Evolutionary conservation across 805 yeast species (phyloP).

Genomic region (Gaillardinia entomophila): DNA sequence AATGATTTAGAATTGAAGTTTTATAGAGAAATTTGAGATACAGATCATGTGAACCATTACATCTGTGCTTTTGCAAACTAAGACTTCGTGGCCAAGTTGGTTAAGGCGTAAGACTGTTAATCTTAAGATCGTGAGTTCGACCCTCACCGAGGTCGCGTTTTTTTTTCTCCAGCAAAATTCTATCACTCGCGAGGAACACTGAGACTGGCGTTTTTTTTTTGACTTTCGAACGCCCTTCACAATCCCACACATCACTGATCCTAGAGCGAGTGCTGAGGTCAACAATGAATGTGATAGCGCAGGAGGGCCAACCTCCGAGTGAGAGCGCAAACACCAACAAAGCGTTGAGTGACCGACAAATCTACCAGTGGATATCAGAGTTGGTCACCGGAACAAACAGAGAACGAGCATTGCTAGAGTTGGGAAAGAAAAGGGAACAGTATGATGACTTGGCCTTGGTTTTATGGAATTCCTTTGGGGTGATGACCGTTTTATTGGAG

Average conservation of each 20-base stretch:
- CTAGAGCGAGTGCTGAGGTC: no score
- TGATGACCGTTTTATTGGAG: constrained; percentile 84
- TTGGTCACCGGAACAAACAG: constrained; percentile 85
- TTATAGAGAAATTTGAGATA: no score
- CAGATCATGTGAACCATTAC: no score
- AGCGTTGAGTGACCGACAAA: constrained; percentile 62
- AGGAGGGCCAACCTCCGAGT: not conserved
- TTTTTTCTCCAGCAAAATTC: no score
- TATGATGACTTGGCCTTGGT: constrained; percentile 91
- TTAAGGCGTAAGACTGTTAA: constrained; percentile 24
- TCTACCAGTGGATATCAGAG: constrained; percentile 86
- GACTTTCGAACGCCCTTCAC: no score
- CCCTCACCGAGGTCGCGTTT: constrained; percentile 18
- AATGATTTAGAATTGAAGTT: no score
- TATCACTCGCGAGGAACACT: no score
- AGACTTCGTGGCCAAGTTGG: constrained; percentile 26
- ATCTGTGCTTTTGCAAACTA: constrained; percentile 2
- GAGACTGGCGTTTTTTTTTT: no score
- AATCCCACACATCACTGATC: no score
- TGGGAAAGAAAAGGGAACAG: constrained; percentile 91
- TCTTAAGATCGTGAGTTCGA: constrained; percentile 22
- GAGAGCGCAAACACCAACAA: constrained; percentile 4
- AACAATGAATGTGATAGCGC: no score
- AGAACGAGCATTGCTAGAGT: constrained; percentile 86
- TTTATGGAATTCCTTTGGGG: constrained; percentile 94